Percentiles rank a stretch among this genome's conserved stretches.
These are phyloP conservation scores for Pseudogymnoascus sp. DNA, from an alignment of 2,329 filamentous ascomycete genomes.

Conservation along the genomic window DNA sequence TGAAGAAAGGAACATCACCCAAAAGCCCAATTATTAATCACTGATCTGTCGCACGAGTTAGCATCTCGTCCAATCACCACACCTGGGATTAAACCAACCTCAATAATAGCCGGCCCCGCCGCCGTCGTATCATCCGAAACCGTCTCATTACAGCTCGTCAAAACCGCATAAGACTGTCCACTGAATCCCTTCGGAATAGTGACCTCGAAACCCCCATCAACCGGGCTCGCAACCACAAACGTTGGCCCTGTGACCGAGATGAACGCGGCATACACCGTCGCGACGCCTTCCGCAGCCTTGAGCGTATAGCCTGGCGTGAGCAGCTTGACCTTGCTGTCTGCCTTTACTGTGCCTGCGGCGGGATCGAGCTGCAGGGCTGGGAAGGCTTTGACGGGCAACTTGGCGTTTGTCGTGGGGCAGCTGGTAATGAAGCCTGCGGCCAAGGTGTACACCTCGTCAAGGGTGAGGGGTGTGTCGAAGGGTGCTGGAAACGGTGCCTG, in stretches of 20 bases:
- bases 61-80: not conserved
- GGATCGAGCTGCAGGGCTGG: constrained; percentile 35
- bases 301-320: constrained; percentile 24
- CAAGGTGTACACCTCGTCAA: constrained; percentile 55
- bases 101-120: constrained; percentile 30
- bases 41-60: not conserved
- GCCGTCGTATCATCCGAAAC: constrained; percentile 31
- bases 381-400: constrained; percentile 52
- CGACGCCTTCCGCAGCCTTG: constrained; percentile 17
- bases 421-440: constrained; percentile 51
- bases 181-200: constrained; percentile 29
- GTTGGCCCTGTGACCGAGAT: constrained; percentile 33
- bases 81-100: constrained; percentile 18
- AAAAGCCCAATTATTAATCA: not conserved
- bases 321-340: constrained; percentile 21
- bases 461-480: constrained; percentile 50
- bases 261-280: constrained; percentile 31
- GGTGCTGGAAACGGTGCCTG: constrained; percentile 48
- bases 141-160: constrained; percentile 30
- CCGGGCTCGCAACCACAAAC: constrained; percentile 24
- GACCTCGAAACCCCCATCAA: constrained; percentile 23
- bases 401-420: constrained; percentile 44
- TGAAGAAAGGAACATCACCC: not conserved
- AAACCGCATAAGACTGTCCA: constrained; percentile 34
- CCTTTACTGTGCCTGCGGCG: constrained; percentile 21